Evolutionary conservation across 1,139 yeast species (phyloP).

Genomic region (Scheffersomyces segobiensis): DNA sequence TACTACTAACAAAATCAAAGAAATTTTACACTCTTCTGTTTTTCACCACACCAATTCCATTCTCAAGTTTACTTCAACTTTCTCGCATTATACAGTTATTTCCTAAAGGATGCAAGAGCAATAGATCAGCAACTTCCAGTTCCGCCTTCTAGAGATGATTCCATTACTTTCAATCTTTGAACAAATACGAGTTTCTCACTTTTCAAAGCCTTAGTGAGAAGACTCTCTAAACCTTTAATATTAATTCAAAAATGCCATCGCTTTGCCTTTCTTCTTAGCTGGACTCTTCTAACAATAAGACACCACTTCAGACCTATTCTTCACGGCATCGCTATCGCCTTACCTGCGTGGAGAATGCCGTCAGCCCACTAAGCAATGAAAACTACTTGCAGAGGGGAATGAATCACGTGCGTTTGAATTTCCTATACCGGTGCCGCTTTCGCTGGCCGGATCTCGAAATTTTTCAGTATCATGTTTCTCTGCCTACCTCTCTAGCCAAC

Average conservation of each 20-base stretch:
- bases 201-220: no score
- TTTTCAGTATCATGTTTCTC: neutral
- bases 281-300: neutral
- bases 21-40: no score
- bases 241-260: neutral
- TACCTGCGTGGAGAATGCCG: neutral
- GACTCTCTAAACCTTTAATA: no score
- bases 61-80: no score
- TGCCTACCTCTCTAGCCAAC: neutral
- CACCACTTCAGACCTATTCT: neutral
- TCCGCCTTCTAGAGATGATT: no score
- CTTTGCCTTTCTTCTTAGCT: neutral
- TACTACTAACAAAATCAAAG: no score
- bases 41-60: no score
- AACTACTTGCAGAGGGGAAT: neutral
- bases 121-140: no score
- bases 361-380: neutral
- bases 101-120: no score
- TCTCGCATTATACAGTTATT: no score
- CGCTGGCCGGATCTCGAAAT: constrained; percentile 1
- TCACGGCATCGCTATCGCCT: neutral
- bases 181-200: no score
- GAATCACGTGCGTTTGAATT: neutral
- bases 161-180: no score
- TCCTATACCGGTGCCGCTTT: neutral